A percentile compares a stretch with the other conserved stretches of the same genome.
Evolutionary conservation across 2,329 filamentous ascomycete genomes (phyloP).

Genomic region (Spiromastix sp.): DNA sequence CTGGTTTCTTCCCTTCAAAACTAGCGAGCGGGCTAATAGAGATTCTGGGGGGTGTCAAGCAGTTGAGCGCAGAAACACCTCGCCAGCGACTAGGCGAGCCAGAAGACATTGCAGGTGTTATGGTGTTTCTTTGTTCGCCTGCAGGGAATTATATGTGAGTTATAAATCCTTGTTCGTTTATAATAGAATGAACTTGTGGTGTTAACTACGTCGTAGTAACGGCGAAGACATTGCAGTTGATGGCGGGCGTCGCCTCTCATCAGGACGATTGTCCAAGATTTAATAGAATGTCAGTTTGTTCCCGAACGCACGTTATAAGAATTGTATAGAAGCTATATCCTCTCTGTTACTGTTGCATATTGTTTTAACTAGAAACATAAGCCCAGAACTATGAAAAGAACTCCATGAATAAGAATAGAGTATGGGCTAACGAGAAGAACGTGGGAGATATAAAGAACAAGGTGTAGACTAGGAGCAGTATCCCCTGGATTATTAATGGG

Average conservation of each 20-base stretch:
- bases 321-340: too few relatives aligned
- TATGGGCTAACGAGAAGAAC: too few relatives aligned
- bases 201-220: slow-evolving; percentile 2
- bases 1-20: slow-evolving; percentile 59
- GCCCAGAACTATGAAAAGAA: too few relatives aligned
- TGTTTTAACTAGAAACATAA: too few relatives aligned
- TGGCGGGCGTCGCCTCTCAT: slow-evolving; percentile 1
- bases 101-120: slow-evolving; percentile 42
- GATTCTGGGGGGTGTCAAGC: slow-evolving; percentile 50
- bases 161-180: too few relatives aligned
- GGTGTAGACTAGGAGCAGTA: too few relatives aligned
- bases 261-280: background rate
- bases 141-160: slow-evolving; percentile 10
- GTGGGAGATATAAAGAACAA: too few relatives aligned
- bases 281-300: too few relatives aligned
- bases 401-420: too few relatives aligned
- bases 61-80: slow-evolving; percentile 29
- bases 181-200: background rate
- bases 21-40: slow-evolving; percentile 67
- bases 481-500: too few relatives aligned
- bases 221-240: slow-evolving; percentile 4
- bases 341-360: too few relatives aligned
- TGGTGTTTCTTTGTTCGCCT: slow-evolving; percentile 52
- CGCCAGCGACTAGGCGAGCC: slow-evolving; percentile 32
- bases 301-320: too few relatives aligned